phyloP scores from a whole-genome alignment of 345 rosid species.

The Dipteronia dyeriana region DNA sequence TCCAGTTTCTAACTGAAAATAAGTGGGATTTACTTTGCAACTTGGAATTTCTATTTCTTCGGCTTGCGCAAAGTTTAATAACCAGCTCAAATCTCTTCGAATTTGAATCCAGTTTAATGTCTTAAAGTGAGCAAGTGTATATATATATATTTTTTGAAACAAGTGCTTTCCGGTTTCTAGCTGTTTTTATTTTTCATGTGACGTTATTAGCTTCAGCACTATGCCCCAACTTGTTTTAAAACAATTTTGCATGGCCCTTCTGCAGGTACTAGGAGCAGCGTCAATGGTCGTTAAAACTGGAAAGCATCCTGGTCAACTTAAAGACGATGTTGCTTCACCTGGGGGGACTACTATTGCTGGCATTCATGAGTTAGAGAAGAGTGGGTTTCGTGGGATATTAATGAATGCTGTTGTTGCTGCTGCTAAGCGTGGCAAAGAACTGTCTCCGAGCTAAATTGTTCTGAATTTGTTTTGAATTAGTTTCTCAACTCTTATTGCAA shows the following conservation, averaged over 20 bases:
- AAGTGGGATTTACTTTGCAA: too few species aligned
- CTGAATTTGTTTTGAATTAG: neutral
- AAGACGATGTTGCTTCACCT: conserved; percentile 89
- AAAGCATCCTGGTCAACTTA: conserved; percentile 89
- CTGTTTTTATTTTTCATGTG: neutral
- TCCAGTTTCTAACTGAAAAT: too few species aligned
- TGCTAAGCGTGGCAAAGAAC: conserved; percentile 67
- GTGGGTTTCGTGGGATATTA: conserved; percentile 70
- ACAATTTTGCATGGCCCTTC: neutral
- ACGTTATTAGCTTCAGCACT: neutral
- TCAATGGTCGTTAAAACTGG: conserved; percentile 70
- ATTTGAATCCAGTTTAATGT: too few species aligned
- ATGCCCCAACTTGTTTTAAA: neutral
- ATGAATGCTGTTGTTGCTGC: conserved; percentile 97
- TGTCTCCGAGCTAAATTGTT: conserved; percentile 48
- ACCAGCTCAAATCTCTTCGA: too few species aligned
- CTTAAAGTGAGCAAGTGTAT: too few species aligned
- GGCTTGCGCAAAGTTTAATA: too few species aligned
- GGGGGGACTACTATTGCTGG: conserved; percentile 95
- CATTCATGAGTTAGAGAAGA: conserved; percentile 88
- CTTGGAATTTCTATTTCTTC: too few species aligned
- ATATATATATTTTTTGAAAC: too few species aligned
- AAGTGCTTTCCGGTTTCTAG: neutral
- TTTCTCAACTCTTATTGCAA: neutral
- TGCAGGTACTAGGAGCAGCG: conserved; percentile 93